Conservation (phyloP, 179 eudicot species). For the Actinidia arguta region DNA sequence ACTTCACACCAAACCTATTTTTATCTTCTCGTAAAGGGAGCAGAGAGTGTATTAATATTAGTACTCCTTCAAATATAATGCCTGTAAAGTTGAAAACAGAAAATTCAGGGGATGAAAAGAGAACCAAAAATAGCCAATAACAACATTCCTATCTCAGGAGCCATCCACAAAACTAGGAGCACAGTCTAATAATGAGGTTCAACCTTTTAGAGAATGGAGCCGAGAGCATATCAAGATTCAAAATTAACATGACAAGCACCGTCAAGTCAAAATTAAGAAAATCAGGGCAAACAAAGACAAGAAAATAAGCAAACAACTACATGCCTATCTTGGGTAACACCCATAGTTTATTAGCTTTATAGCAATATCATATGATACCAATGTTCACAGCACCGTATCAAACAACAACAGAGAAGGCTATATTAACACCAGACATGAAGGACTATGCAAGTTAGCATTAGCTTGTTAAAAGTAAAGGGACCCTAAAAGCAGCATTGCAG, state of each 20-base stretch:
- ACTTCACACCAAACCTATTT: background rate
- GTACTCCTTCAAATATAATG: background rate
- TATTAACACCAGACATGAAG: background rate
- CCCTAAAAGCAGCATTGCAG: background rate
- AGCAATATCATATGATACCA: background rate
- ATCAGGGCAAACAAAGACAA: background rate
- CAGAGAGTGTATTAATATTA: conserved; percentile 1
- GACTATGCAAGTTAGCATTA: background rate
- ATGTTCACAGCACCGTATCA: background rate
- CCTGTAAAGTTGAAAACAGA: conserved; percentile 3
- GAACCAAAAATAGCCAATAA: background rate
- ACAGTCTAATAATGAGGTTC: background rate
- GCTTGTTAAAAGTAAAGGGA: background rate
- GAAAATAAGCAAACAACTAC: background rate
- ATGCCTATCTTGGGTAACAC: background rate
- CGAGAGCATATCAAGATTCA: background rate
- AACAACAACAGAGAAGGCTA: background rate
- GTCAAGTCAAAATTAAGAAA: background rate
- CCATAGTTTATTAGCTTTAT: background rate
- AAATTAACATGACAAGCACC: background rate
- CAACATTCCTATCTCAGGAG: background rate
- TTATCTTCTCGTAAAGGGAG: background rate
- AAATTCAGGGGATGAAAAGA: background rate
- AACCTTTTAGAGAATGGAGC: background rate
- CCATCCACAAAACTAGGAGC: background rate